Evolutionary conservation across 2,329 filamentous ascomycete species (phyloP).

Genomic region (Colletotrichum destructivum): DNA sequence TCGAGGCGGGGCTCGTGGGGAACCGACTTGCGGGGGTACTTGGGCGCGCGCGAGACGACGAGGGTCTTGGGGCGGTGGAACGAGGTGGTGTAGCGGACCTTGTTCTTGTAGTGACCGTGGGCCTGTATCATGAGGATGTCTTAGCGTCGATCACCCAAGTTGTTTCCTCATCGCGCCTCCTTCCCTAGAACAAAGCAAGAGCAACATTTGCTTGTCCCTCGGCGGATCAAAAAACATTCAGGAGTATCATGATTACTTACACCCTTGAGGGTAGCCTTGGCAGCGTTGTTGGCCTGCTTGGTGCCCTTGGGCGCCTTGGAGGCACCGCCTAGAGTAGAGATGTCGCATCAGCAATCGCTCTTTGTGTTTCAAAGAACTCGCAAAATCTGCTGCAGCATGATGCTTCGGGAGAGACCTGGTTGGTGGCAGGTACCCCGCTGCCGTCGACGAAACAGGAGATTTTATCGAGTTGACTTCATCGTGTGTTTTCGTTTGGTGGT

Average conservation of each 20-base stretch:
- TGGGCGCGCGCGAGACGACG: slow-evolving; percentile 88
- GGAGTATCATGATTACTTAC: slow-evolving; percentile 71
- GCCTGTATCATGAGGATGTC: slow-evolving; percentile 53
- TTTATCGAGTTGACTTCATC: slow-evolving; percentile 34
- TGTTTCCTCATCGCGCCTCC: neutral
- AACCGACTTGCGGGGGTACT: slow-evolving; percentile 97
- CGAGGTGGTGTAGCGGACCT: slow-evolving; percentile 91
- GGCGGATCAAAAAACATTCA: neutral
- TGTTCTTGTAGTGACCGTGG: slow-evolving; percentile 85
- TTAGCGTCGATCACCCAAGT: slow-evolving; percentile 34
- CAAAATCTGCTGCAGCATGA: slow-evolving; percentile 83
- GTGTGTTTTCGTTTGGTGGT: slow-evolving; percentile 5
- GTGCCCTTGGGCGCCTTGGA: slow-evolving; percentile 71
- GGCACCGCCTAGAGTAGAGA: slow-evolving; percentile 67
- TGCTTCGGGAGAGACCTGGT: slow-evolving; percentile 53
- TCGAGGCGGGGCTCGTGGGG: slow-evolving; percentile 92
- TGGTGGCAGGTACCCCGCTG: slow-evolving; percentile 25
- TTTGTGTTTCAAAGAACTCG: slow-evolving; percentile 72
- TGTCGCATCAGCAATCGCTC: slow-evolving; percentile 81
- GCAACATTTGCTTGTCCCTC: neutral
- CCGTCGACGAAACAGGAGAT: slow-evolving; percentile 39
- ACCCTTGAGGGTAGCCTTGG: slow-evolving; percentile 96
- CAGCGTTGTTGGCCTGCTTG: slow-evolving; percentile 94
- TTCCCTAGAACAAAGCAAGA: neutral
- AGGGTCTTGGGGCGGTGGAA: slow-evolving; percentile 99